Conservation (phyloP, 768 basidiomycete species). For the Tremella mesenterica region DNA sequence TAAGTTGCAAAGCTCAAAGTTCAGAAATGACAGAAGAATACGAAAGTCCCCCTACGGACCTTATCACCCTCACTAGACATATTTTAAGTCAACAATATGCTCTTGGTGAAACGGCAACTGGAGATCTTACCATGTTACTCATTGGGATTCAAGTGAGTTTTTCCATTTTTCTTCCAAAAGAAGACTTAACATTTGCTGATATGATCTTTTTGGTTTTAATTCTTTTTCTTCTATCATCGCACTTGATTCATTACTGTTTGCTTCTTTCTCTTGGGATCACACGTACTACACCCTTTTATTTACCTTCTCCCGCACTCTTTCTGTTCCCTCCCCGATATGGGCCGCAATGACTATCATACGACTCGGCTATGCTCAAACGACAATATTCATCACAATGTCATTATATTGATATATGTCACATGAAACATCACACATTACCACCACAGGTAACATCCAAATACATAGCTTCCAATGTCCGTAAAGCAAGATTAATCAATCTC, state of each 20-base stretch:
- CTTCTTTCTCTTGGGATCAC: not conserved
- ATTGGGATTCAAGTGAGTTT: constrained; percentile 80
- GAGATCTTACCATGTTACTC: constrained; percentile 86
- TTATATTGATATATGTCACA: too few species aligned
- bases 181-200: not conserved
- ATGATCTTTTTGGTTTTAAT: not conserved
- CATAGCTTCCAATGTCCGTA: constrained; percentile 95
- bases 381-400: too few species aligned
- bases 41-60: constrained; percentile 68
- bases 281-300: too few species aligned
- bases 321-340: too few species aligned
- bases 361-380: too few species aligned
- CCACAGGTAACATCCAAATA: constrained; percentile 53
- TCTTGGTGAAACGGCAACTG: constrained; percentile 72
- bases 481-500: constrained; percentile 95
- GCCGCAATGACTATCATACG: too few species aligned
- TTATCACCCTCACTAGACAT: constrained; percentile 89
- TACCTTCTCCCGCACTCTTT: too few species aligned
- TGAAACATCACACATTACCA: too few species aligned
- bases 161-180: not conserved
- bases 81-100: constrained; percentile 77
- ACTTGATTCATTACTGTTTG: not conserved
- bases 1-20: too few species aligned
- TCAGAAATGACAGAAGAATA: constrained; percentile 50
- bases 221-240: not conserved